Base-by-base conservation (phyloP, 306 rosid genomes). In the Acacia acuminata region DNA sequence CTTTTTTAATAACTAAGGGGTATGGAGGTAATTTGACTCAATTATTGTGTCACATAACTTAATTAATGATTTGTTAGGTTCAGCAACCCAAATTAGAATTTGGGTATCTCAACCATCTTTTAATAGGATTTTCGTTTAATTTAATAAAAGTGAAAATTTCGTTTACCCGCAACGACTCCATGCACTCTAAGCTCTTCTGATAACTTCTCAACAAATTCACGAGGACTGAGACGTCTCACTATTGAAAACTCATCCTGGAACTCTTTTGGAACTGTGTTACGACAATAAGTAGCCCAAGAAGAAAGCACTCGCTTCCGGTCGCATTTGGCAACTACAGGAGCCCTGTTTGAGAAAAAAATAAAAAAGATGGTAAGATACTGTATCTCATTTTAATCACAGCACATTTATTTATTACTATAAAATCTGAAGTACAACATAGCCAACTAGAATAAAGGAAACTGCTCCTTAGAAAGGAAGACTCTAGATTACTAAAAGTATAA, bases 81-180 rank as follows among this genome's bases (percentile, higher is more conserved):
- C 4, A 34, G 5, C 40, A 5, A 5, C 40, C 40, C 7, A 36
- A 36, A 36, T 36, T 36, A 36, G 8, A 36, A 36, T 36, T 36
- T 36, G n/a, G 7, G 40, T 5, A 36, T 36, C 5, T 36, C 40
- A 36, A 36, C 40, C 7, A 0, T 36, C 40, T 36, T 36, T 36
- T 36, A 36, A 36, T 36, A 36, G 40, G 40, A 36, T 5, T 36
- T 36, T 36, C 7, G 1, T 8, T 36, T 4, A 36, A 36, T 36
- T 36, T 36, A 36, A 5, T 36, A 36, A 36, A 53, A 45, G 42
- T 40, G 65, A 73, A 60, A 75, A 69, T 50, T 64, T 48, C 27
- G 38, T 77, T 81, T 92, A 95, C 99, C 99, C 20, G 96, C 94
- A 76, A 96, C 98, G 51, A 96, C 97, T 68, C 98, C 99, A 27